phyloP scores from a whole-genome alignment of 202 grass and related monocot genomes.

The Alloteropsis angusta region DNA sequence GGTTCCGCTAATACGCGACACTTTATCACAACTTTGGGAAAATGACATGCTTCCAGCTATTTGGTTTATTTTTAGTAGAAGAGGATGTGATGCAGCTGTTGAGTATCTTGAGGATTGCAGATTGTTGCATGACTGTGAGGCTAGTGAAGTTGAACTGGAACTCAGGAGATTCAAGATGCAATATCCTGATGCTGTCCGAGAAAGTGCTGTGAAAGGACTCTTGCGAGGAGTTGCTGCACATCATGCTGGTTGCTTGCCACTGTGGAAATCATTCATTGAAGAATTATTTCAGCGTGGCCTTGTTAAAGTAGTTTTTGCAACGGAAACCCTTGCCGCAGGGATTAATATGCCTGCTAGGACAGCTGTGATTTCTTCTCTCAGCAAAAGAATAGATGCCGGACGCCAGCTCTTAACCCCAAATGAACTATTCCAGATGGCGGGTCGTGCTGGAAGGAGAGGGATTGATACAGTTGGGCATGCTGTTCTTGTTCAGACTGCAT shows the following conservation, averaged over 20 bases:
- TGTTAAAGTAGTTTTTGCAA: slow-evolving; percentile 96
- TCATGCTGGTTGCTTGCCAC: slow-evolving; percentile 95
- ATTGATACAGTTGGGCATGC: slow-evolving; percentile 86
- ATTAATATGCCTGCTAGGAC: slow-evolving; percentile 99
- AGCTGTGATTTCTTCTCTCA: slow-evolving; percentile 80
- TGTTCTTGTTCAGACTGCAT: slow-evolving; percentile 83
- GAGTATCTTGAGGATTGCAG: slow-evolving; percentile 90
- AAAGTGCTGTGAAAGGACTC: slow-evolving; percentile 72
- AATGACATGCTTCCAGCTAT: slow-evolving; percentile 92
- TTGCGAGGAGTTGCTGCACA: slow-evolving; percentile 81
- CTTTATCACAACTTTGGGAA: slow-evolving; percentile 72
- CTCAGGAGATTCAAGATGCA: slow-evolving; percentile 74
- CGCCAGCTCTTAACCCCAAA: slow-evolving; percentile 75
- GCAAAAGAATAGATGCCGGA: slow-evolving; percentile 68
- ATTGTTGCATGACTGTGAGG: slow-evolving; percentile 87
- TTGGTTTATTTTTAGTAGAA: slow-evolving; percentile 99
- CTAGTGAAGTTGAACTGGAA: slow-evolving; percentile 91
- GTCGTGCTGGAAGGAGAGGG: slow-evolving; percentile 89
- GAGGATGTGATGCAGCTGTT: slow-evolving; percentile 95
- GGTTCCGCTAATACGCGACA: slow-evolving; percentile 96
- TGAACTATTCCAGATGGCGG: slow-evolving; percentile 93
- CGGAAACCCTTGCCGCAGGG: slow-evolving; percentile 96
- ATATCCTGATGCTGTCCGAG: slow-evolving; percentile 92
- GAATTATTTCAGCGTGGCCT: slow-evolving; percentile 89
- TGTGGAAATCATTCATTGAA: slow-evolving; percentile 98